Evolutionary conservation across 139 green algal genomes (phyloP).

Genomic region (Chlorella sp.): DNA sequence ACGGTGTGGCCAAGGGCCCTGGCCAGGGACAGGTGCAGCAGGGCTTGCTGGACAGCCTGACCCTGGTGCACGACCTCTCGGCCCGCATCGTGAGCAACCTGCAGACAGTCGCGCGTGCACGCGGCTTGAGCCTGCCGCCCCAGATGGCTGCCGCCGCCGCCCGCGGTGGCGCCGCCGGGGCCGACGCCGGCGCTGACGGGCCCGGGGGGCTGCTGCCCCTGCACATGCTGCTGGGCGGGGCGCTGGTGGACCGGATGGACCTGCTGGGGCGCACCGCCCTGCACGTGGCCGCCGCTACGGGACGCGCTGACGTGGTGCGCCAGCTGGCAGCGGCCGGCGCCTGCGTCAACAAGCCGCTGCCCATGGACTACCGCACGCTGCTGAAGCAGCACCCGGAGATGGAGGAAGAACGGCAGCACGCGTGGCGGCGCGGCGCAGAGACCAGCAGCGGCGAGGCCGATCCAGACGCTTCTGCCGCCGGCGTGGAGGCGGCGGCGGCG

Average conservation of each 20-base stretch:
- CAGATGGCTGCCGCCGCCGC: neutral
- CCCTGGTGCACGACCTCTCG: conserved; percentile 27
- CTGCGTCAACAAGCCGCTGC: conserved; percentile 26
- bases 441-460: neutral
- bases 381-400: conserved; percentile 9
- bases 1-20: neutral
- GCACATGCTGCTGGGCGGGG: conserved; percentile 24
- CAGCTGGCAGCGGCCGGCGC: conserved; percentile 39
- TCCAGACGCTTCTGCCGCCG: neutral
- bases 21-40: conserved; percentile 3
- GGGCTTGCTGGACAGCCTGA: conserved; percentile 24
- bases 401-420: neutral
- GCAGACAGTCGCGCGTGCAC: neutral
- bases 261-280: conserved; percentile 29
- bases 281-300: conserved; percentile 39
- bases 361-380: conserved; percentile 36
- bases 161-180: neutral
- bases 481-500: neutral
- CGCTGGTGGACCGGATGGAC: conserved; percentile 29
- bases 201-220: neutral
- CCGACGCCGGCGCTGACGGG: neutral
- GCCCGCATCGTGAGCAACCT: conserved; percentile 28
- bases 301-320: conserved; percentile 37
- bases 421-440: neutral
- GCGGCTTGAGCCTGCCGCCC: conserved; percentile 10